Percentiles rank a stretch among this genome's conserved stretches.
Evolutionary conservation across 164 flowering plant species (phyloP).

Genomic region (Hamamelis virginiana): DNA sequence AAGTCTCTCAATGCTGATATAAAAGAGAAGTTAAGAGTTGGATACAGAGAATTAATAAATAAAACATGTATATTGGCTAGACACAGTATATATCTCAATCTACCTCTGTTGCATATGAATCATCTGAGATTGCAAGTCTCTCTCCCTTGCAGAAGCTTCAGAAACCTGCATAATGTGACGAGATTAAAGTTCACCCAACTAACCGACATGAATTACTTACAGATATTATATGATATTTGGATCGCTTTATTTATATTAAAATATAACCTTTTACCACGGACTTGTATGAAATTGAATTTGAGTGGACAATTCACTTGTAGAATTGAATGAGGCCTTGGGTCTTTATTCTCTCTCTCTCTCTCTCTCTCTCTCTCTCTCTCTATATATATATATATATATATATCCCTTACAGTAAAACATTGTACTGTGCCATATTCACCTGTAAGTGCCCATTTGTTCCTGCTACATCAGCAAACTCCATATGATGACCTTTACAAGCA

Average conservation of each 20-base stretch:
- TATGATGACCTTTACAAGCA: slow-evolving; percentile 26
- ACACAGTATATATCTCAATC: background rate
- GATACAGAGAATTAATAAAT: background rate
- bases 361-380: too few relatives aligned
- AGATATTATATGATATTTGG: too few relatives aligned
- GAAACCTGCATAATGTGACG: slow-evolving; percentile 31
- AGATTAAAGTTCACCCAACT: too few relatives aligned
- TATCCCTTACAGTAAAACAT: too few relatives aligned
- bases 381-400: too few relatives aligned
- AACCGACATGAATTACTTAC: too few relatives aligned
- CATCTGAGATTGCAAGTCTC: slow-evolving; percentile 47
- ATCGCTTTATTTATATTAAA: too few relatives aligned
- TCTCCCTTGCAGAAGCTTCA: slow-evolving; percentile 38
- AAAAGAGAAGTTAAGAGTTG: background rate
- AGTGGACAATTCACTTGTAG: too few relatives aligned
- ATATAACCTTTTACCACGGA: too few relatives aligned
- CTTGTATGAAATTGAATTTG: too few relatives aligned
- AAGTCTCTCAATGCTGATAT: slow-evolving; percentile 29
- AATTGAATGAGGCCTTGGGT: too few relatives aligned
- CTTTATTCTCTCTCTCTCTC: too few relatives aligned
- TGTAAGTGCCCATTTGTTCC: slow-evolving; percentile 26
- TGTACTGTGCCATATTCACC: slow-evolving; percentile 21
- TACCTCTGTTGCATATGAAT: slow-evolving; percentile 59
- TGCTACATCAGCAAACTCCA: slow-evolving; percentile 26
- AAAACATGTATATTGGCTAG: background rate